Evolutionary conservation across 768 basidiomycete species (phyloP).

Genomic region (Tricholoma sp.): DNA sequence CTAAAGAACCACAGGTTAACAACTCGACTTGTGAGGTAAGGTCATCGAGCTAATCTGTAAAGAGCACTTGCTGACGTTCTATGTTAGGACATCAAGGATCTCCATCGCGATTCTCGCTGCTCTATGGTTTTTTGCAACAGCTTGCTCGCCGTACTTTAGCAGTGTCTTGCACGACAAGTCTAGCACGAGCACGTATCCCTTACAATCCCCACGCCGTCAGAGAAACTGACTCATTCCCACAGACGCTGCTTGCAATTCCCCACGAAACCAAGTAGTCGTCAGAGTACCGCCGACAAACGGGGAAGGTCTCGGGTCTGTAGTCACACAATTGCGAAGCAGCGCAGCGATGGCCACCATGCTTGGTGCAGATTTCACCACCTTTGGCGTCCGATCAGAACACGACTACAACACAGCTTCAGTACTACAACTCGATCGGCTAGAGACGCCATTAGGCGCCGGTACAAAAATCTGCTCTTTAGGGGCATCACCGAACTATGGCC

Average conservation of each 20-base stretch:
- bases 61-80: background rate
- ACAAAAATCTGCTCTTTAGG: background rate
- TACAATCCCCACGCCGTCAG: background rate
- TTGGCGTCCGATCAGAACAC: background rate
- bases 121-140: background rate
- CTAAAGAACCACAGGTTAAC: background rate
- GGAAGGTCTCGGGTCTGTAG: constrained; percentile 1
- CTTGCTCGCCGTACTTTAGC: background rate
- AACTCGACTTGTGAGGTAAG: background rate
- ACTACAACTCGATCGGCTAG: background rate
- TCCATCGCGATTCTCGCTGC: background rate
- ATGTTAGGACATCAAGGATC: background rate
- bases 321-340: constrained; percentile 1
- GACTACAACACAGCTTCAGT: background rate
- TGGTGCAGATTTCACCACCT: background rate
- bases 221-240: background rate
- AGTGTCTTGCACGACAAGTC: background rate
- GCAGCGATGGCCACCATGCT: background rate
- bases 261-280: background rate
- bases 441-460: background rate
- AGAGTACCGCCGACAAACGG: background rate
- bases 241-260: background rate
- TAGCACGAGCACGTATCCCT: background rate
- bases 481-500: background rate
- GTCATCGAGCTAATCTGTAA: background rate